These are phyloP conservation scores for Monosporascus sp. DNA, from an alignment of 2,329 filamentous ascomycete species.

Conservation along the genomic window DNA sequence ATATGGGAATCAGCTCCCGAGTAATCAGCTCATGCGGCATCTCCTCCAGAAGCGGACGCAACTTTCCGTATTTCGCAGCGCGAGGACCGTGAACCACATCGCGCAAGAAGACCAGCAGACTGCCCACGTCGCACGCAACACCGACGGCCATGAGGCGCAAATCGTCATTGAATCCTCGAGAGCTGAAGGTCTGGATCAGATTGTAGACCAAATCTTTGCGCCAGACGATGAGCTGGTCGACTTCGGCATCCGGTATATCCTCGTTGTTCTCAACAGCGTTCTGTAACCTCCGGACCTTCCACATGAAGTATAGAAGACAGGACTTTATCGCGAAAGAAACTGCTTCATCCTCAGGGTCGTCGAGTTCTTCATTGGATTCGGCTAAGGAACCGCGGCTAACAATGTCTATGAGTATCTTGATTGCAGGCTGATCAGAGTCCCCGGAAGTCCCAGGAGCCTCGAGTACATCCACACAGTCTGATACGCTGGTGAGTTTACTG, in stretches of 20 bases:
- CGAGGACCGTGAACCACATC: conserved; percentile 41
- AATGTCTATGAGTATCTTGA: conserved; percentile 67
- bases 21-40: conserved; percentile 59
- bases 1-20: conserved; percentile 67
- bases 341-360: conserved; percentile 74
- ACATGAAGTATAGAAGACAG: conserved; percentile 88
- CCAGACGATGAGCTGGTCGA: conserved; percentile 54
- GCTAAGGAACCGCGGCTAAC: conserved; percentile 68
- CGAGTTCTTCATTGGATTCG: conserved; percentile 63
- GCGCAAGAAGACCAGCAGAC: conserved; percentile 70
- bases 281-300: conserved; percentile 67
- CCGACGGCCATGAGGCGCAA: conserved; percentile 72
- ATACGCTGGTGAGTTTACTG: conserved; percentile 72
- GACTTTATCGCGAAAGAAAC: conserved; percentile 71
- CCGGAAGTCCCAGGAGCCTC: conserved; percentile 53
- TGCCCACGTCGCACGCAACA: conserved; percentile 75
- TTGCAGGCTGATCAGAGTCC: conserved; percentile 46
- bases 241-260: conserved; percentile 49
- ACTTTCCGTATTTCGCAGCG: conserved; percentile 46
- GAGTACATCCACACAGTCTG: conserved; percentile 69
- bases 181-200: conserved; percentile 64
- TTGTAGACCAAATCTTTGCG: conserved; percentile 55
- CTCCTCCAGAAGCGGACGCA: conserved; percentile 62
- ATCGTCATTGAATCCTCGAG: conserved; percentile 66
- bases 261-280: conserved; percentile 50